Base-by-base conservation (phyloP, 2,329 filamentous ascomycete species). In the Fusarium domesticum region DNA sequence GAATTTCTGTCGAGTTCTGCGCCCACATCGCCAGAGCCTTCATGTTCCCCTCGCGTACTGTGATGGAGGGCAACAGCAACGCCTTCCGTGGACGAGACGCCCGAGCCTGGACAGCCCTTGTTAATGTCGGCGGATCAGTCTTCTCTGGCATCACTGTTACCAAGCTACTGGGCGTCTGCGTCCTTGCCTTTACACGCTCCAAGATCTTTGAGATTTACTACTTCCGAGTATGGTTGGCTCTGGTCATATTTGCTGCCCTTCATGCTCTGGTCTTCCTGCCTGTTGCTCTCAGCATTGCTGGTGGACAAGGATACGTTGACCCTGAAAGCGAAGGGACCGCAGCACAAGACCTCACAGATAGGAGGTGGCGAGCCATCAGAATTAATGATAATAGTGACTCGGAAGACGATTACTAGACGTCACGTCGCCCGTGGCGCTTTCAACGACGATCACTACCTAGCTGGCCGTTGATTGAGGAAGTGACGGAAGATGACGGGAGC, bases 121-220 rank as follows among this genome's bases (percentile, higher is more conserved):
- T 95, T 54, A 96, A 96, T 57, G 92, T 98, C 1, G 93, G 93
- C 3, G 89, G 87, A 6, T 93, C 87, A 35, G 95, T 98, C 11
- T 95, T 98, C 62, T 95, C 87, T 23, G 93, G 93, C 2, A 98
- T 98, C 65, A 97, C 92, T 0, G 76, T 98, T 40, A 98, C 93
- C 2, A 98, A 98, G 69, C 77, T 98, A 2, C 74, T 98, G 2
- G 93, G 93, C 4, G 92, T 98, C 1, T 85, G 79, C 35, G 93
- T 98, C 28, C 74, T 98, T 16, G 93, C 93, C 0, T 98, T 96
- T 62, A 98, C 93, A 6, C 76, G 88, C 39, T 95, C 89, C 67
- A 98, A 97, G 80, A 98, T 98, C 62, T 98, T 98, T 60, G 95
- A 98, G 72, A 89, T 98, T 45, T 98, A 98, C 71, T 98, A 98